Percentiles rank a stretch among this genome's conserved stretches.
phyloP scores from a whole-genome alignment of 192 early-diverging fungal species.

The Backusella psychrophila region DNA sequence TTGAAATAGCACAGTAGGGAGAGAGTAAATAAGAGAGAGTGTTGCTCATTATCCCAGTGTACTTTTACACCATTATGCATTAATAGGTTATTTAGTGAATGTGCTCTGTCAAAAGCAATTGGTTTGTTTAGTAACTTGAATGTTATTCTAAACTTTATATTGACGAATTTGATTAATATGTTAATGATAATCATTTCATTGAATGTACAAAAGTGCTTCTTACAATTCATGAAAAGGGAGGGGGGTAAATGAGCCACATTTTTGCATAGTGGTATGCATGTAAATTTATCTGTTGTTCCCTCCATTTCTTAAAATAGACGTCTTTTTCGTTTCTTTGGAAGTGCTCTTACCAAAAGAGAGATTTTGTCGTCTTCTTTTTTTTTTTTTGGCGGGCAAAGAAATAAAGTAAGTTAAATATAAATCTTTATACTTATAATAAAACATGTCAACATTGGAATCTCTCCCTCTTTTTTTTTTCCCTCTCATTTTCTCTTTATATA shows the following conservation, averaged over 20 bases:
- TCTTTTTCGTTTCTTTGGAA: neutral
- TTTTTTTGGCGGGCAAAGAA: neutral
- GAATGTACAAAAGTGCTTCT: neutral
- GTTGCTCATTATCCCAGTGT: neutral
- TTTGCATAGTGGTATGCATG: neutral
- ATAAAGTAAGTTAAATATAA: neutral
- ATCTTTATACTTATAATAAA: neutral
- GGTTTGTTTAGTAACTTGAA: neutral
- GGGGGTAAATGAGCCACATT: neutral
- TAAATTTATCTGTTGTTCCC: neutral
- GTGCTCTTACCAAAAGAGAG: neutral
- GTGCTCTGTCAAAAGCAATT: neutral
- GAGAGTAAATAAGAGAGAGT: neutral
- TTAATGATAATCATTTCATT: neutral
- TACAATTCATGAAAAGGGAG: neutral
- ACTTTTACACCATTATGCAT: neutral
- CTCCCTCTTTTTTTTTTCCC: neutral
- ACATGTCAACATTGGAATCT: neutral
- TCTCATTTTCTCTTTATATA: neutral
- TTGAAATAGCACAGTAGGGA: neutral
- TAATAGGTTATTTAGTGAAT: neutral
- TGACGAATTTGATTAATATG: neutral
- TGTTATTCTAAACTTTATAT: neutral
- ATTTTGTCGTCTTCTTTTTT: neutral
- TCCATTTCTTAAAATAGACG: conserved; percentile 3